Evolutionary conservation across 2,329 filamentous ascomycete species (phyloP), one percentile per base, ranked within the genome.

Genomic region (Clonostachys chloroleuca): DNA sequence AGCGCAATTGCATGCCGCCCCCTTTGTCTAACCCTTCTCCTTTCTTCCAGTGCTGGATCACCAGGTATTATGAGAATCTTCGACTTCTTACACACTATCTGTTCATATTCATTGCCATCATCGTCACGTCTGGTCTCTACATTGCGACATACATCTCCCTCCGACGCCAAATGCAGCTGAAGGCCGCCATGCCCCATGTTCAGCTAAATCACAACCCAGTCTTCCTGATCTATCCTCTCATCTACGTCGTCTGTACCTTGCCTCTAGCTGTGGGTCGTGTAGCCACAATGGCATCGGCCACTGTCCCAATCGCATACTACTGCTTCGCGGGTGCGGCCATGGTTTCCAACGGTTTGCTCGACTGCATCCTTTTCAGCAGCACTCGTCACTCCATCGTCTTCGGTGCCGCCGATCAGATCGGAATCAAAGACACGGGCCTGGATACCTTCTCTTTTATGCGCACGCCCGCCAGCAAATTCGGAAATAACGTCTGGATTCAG

Each of bases 11-110:
- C 24, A 30, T 30, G 36, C n/a, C 7, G 3, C 14, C 36, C 14
- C 17, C 36, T 39, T 18, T n/a, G 36, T n/a, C 36, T 39, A 39
- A 39, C 36, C 14, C 17, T 39, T n/a, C 36, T 39, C 36, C n/a
- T 12, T 42, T 45, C 20, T 42, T 43, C 24, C 52, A 75, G 80
- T 86, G 83, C 59, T 86, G 82, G 82, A 73, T 86, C 18, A 79
- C 77, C 49, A 59, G 72, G 14, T 59, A 69, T 16, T 78, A 77
- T 50, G 24, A 18, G 12, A 68, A 74, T 42, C 66, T 82, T 34
- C 78, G 81, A 42, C 67, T 86, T 2, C 73, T 73, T 59, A 70
- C 79, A 2, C 81, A 86, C 55, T 86, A 85, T 55, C 62, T 84
- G 45, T 86, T 79, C 73, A 81, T 85, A 47, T 83, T 72, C 49